Percentiles rank a stretch among this genome's conserved stretches.
Evolutionary conservation across 805 yeast genomes (phyloP).

Genomic region (Metschnikowia dekortorum): DNA sequence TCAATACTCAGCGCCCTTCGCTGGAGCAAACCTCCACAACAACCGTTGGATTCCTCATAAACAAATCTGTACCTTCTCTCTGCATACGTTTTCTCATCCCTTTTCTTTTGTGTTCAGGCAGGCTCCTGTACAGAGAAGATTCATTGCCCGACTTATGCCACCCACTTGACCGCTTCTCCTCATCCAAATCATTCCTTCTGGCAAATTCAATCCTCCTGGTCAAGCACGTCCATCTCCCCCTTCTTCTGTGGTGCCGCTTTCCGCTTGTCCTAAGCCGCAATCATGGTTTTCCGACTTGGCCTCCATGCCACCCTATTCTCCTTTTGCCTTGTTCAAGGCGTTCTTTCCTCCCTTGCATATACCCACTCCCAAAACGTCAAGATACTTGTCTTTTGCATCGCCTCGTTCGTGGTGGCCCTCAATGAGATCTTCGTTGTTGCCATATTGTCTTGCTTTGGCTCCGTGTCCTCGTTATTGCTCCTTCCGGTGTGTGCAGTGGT

Average conservation of each 20-base stretch:
- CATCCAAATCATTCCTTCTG: background rate
- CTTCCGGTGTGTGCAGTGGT: background rate
- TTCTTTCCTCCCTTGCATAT: constrained; percentile 10
- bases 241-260: too few species aligned
- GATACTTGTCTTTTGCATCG: background rate
- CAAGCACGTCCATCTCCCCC: background rate
- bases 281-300: background rate
- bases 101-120: background rate
- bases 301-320: constrained; percentile 10
- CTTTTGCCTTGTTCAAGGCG: constrained; percentile 9
- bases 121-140: background rate
- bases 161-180: background rate
- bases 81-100: background rate
- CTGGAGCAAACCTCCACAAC: background rate
- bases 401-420: background rate
- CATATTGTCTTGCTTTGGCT: background rate
- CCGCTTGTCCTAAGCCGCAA: background rate
- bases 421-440: background rate
- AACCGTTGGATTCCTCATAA: background rate
- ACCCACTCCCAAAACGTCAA: background rate
- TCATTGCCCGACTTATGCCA: too few species aligned
- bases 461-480: background rate
- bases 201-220: background rate
- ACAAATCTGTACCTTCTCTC: constrained; percentile 8
- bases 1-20: constrained; percentile 6